Conservation (phyloP, 345 rosid species). For the Eucalyptus globulus region DNA sequence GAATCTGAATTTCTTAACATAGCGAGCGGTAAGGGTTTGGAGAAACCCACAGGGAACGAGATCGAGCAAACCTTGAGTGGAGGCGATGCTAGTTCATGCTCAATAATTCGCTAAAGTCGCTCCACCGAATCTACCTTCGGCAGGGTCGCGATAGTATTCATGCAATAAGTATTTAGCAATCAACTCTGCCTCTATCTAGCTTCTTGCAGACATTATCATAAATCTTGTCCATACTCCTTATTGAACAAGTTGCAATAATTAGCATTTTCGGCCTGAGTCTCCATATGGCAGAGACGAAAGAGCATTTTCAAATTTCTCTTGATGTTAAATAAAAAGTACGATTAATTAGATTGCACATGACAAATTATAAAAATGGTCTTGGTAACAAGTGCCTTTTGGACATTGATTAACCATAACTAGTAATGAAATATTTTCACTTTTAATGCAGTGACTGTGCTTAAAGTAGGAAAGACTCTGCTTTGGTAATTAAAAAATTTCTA, state of each 20-base stretch:
- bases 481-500: not conserved
- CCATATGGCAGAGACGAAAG: not conserved
- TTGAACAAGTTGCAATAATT: not conserved
- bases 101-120: not conserved
- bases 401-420: not conserved
- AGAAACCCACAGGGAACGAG: not conserved
- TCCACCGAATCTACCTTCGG: not conserved
- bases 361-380: not conserved
- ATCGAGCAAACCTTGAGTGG: not conserved
- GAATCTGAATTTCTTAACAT: not conserved
- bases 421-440: not conserved
- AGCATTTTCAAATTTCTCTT: not conserved
- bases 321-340: not conserved
- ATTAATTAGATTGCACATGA: not conserved
- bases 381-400: not conserved
- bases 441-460: not conserved
- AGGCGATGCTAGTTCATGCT: not conserved
- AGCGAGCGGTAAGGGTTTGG: fast-evolving
- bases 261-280: not conserved
- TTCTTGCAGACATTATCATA: too few relatives aligned
- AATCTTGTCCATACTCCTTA: not conserved
- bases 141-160: not conserved
- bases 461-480: fast-evolving
- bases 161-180: not conserved
- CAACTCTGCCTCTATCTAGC: not conserved